Base-by-base conservation (phyloP, 2,329 filamentous ascomycete genomes). In the Pyrenochaeta sp. region DNA sequence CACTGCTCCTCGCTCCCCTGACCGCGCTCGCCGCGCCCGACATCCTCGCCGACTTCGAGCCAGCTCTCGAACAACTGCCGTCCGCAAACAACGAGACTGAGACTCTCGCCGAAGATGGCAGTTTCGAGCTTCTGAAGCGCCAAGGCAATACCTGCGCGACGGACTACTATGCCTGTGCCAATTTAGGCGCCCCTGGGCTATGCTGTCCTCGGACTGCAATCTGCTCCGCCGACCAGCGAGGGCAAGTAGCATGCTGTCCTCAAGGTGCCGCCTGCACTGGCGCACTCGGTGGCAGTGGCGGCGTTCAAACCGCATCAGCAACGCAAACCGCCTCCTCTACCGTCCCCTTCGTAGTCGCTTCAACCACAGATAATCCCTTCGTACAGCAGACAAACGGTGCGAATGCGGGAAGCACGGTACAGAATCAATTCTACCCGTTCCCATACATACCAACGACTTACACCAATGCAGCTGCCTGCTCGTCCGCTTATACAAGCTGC, bases 181-280 rank as follows among this genome's bases (percentile, higher is more conserved):
- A 80, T 58, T 72, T 86, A 39, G 83, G 82, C 52, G 83, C 83
- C 5, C 75, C 83, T 2, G 79, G 80, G 39, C 79, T 86, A 53
- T 89, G 87, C 79, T 89, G 87, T 73, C 77, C 77, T 34, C 74
- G 77, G 40, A 80, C 78, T 48, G 81, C 84, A 24, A 78, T 81
- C 55, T 89, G 87, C 77, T 81, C 83, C 42, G 80, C 81, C 50
- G 87, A 89, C 73, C 74, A 76, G 40, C 83, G 81, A 37, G 81
- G 85, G 52, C 80, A 87, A 59, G 83, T 88, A 52, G 87, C 86
- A 25, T 89, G 87, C 79, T 89, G 87, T 75, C 86, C 86, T 0
- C 79, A 76, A 27, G 82, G 84, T 50, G 83, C 83, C 13, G 82
- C 78, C 28, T 89, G 87, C 68, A 88, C 86, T 0, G 87, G 87